phyloP scores from a whole-genome alignment of 306 rosid species.

The Vigna trinervia region DNA sequence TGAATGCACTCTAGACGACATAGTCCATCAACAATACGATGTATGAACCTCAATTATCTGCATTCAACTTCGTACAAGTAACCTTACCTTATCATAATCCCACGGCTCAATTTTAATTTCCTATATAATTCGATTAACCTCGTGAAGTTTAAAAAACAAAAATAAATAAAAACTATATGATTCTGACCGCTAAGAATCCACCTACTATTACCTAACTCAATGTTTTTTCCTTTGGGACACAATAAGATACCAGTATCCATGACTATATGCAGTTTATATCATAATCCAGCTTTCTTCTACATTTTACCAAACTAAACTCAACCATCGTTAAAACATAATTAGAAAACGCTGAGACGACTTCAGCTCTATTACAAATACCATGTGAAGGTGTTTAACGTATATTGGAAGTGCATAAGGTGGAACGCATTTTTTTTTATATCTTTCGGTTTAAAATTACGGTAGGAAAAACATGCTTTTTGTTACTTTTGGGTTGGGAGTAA shows the following conservation, averaged over 20 bases:
- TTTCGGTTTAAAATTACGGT: neutral
- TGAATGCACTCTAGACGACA: neutral
- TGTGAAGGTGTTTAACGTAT: neutral
- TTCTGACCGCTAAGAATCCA: neutral
- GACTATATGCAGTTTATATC: neutral
- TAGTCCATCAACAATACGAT: neutral
- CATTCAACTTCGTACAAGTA: neutral
- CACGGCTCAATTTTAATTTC: neutral
- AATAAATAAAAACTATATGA: neutral
- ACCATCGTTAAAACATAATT: conserved; percentile 11
- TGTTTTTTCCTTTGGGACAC: neutral
- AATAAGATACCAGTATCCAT: neutral
- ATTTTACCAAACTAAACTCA: neutral
- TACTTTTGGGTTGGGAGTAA: neutral
- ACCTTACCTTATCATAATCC: neutral
- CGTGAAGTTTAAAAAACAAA: neutral
- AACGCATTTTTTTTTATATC: neutral
- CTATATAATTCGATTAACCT: neutral
- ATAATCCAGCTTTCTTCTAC: neutral
- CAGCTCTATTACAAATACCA: neutral
- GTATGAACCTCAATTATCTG: neutral
- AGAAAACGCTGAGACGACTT: neutral
- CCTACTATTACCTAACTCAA: neutral
- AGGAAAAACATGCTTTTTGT: neutral
- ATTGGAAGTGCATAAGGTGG: neutral